These are phyloP conservation scores for Rhodofomes roseus DNA, from an alignment of 1,284 basidiomycete species.

Conservation along the genomic window DNA sequence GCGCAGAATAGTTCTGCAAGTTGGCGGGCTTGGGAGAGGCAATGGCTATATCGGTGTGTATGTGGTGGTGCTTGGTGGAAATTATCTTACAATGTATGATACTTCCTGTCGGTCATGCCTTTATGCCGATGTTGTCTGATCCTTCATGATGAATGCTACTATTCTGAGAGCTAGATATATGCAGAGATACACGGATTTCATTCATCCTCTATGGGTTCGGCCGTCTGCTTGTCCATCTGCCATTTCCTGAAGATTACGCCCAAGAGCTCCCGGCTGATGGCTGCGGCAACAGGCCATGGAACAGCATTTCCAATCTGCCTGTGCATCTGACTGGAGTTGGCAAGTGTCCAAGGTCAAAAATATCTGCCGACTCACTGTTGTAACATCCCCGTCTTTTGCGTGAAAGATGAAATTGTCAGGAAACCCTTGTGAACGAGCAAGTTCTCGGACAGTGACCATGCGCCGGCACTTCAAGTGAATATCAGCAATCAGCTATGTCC, in stretches of 20 bases:
- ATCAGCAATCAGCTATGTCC: background rate
- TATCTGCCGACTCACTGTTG: slow-evolving; percentile 46
- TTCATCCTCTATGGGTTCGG: slow-evolving; percentile 27
- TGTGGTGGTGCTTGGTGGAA: slow-evolving; percentile 64
- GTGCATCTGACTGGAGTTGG: slow-evolving; percentile 37
- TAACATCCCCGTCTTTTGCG: slow-evolving; percentile 45
- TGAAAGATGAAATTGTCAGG: slow-evolving; percentile 66
- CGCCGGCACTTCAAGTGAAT: slow-evolving; percentile 46
- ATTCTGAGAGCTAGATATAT: too few relatives aligned
- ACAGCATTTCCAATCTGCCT: slow-evolving; percentile 77
- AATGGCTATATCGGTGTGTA: slow-evolving; percentile 56
- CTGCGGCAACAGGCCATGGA: slow-evolving; percentile 56
- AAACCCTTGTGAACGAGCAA: slow-evolving; percentile 75
- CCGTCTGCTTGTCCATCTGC: slow-evolving; percentile 30
- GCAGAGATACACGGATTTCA: background rate
- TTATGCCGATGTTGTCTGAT: background rate
- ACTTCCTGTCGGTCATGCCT: background rate
- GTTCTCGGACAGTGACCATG: slow-evolving; percentile 66
- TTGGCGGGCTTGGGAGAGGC: slow-evolving; percentile 62
- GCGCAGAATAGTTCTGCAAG: slow-evolving; percentile 33
- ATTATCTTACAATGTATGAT: background rate
- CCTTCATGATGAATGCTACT: too few relatives aligned
- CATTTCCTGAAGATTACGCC: slow-evolving; percentile 48
- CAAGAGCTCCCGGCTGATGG: slow-evolving; percentile 59
- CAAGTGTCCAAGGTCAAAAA: background rate